phyloP scores from a whole-genome alignment of 73 alveolate species.

The Tetrahymena elliotti region DNA sequence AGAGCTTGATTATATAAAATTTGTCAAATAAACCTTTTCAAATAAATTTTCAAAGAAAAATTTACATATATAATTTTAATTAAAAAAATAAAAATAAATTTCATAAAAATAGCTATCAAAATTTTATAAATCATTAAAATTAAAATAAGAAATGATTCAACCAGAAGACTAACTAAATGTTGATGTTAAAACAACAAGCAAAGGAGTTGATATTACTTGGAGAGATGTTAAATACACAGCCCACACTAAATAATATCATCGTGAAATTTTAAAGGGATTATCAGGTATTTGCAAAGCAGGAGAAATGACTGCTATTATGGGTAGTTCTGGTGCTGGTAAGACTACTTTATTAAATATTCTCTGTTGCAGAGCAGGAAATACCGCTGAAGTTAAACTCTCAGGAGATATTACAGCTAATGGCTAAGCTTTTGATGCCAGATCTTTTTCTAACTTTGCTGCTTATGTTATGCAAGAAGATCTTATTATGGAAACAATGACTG shows the following conservation, averaged over 20 bases:
- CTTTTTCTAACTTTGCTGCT: slow-evolving; percentile 64
- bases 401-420: slow-evolving; percentile 25
- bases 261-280: slow-evolving; percentile 51
- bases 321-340: slow-evolving; percentile 40
- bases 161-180: neutral
- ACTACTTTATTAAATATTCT: slow-evolving; percentile 15
- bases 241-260: neutral
- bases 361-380: slow-evolving; percentile 10
- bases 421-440: slow-evolving; percentile 3
- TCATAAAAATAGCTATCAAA: neutral
- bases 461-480: slow-evolving; percentile 71
- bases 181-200: neutral
- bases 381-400: neutral
- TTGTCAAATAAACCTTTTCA: neutral
- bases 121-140: too few relatives aligned
- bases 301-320: slow-evolving; percentile 15
- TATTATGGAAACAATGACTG: slow-evolving; percentile 26
- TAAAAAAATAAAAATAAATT: neutral
- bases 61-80: neutral
- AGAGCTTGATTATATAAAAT: neutral
- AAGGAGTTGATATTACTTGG: neutral
- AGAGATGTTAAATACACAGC: neutral
- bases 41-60: neutral
- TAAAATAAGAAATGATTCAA: neutral
- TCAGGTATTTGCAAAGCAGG: slow-evolving; percentile 79